A percentile compares a stretch with the other conserved stretches of the same genome.
Evolutionary conservation across 495 filamentous ascomycete species (phyloP).

Genomic region (Penicillium atrosanguineum): DNA sequence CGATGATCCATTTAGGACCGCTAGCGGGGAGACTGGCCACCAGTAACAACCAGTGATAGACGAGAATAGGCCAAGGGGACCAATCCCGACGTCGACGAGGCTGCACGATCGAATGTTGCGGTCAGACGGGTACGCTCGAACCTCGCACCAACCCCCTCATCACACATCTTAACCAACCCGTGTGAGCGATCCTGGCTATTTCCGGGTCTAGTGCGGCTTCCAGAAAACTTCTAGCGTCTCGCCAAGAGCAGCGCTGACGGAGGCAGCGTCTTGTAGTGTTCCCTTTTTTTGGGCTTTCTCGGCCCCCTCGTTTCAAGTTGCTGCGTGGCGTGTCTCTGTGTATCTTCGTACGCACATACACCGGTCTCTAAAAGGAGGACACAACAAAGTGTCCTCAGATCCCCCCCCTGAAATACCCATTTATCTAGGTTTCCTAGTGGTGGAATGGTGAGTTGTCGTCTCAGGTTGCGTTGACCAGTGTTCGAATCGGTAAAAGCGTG

Average conservation of each 20-base stretch:
- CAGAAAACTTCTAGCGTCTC: conserved; percentile 29
- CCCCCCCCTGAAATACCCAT: too few relatives aligned
- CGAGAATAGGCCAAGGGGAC: background rate
- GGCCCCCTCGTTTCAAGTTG: background rate
- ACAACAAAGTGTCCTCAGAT: too few relatives aligned
- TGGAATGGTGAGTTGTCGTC: background rate
- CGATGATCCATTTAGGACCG: background rate
- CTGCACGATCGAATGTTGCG: conserved; percentile 11
- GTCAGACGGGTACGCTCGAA: conserved; percentile 19
- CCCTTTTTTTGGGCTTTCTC: background rate
- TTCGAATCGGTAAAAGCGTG: background rate
- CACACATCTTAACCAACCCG: background rate
- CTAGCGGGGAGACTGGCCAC: background rate
- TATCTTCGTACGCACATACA: background rate
- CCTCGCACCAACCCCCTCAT: conserved; percentile 1
- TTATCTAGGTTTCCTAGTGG: background rate
- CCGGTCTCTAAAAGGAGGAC: background rate
- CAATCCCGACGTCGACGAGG: conserved; percentile 10
- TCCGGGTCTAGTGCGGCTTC: conserved; percentile 11
- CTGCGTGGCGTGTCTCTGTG: background rate
- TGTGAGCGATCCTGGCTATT: conserved; percentile 8
- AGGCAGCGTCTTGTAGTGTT: background rate
- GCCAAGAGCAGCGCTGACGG: background rate
- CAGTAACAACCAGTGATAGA: background rate
- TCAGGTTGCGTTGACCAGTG: background rate